phyloP scores from a whole-genome alignment of 2,329 filamentous ascomycete genomes.

The Ophiosphaerella korrae region DNA sequence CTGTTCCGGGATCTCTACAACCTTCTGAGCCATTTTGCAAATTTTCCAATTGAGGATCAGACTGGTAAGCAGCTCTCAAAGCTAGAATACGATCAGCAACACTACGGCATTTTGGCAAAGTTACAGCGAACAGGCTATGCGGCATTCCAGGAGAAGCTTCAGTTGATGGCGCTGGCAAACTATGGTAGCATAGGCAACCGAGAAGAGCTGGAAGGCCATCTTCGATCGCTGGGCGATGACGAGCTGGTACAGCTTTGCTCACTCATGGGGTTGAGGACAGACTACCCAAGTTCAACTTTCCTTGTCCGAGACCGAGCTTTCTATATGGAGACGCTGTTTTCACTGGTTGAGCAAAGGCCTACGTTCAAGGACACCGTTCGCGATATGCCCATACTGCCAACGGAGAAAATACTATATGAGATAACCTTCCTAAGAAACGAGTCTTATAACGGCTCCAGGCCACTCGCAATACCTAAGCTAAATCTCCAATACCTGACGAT shows the following conservation, averaged over 20 bases:
- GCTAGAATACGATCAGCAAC: constrained; percentile 76
- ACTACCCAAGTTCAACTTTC: constrained; percentile 75
- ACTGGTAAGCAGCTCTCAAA: constrained; percentile 76
- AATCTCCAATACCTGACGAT: constrained; percentile 95
- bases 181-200: constrained; percentile 85
- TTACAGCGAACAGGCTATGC: constrained; percentile 78
- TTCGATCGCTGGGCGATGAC: constrained; percentile 73
- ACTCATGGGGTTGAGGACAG: constrained; percentile 76
- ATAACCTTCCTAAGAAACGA: constrained; percentile 79
- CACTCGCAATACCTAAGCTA: constrained; percentile 88
- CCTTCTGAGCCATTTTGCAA: constrained; percentile 83
- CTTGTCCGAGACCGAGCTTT: constrained; percentile 68
- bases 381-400: constrained; percentile 78
- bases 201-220: constrained; percentile 75
- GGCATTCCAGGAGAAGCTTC: constrained; percentile 85
- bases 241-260: constrained; percentile 74
- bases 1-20: constrained; percentile 80
- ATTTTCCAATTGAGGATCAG: constrained; percentile 91
- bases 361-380: constrained; percentile 82
- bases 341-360: constrained; percentile 74
- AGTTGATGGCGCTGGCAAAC: constrained; percentile 89
- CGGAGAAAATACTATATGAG: constrained; percentile 81
- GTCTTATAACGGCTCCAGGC: constrained; percentile 82
- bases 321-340: constrained; percentile 73
- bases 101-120: constrained; percentile 76